phyloP scores from a whole-genome alignment of 139 green algal species.

The Tetradesmus lagerheimii region DNA sequence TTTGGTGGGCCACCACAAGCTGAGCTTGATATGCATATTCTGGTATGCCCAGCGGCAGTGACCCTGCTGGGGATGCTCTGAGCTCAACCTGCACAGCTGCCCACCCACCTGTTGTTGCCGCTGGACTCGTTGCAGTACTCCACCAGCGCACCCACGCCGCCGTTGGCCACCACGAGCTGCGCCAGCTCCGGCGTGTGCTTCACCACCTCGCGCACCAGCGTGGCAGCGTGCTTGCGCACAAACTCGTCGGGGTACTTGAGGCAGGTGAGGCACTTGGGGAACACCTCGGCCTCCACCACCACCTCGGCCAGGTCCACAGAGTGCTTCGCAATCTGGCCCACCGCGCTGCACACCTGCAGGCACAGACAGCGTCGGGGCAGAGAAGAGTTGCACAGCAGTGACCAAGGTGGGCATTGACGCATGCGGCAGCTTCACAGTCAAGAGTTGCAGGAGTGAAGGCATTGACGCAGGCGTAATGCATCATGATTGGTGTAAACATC shows the following conservation, averaged over 20 bases:
- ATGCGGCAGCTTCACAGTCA: not conserved
- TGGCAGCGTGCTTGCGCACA: conserved; percentile 87
- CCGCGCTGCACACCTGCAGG: conserved; percentile 78
- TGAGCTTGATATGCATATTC: too few species aligned
- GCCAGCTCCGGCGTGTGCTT: conserved; percentile 94
- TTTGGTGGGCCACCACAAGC: too few species aligned
- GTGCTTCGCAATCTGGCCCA: conserved; percentile 92
- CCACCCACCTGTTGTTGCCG: conserved; percentile 65
- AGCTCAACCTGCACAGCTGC: too few species aligned
- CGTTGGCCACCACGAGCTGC: conserved; percentile 88
- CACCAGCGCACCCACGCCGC: conserved; percentile 87
- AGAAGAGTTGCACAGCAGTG: too few species aligned
- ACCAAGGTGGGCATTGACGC: too few species aligned
- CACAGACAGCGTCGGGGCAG: too few species aligned
- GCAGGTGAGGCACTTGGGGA: conserved; percentile 90
- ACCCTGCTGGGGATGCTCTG: too few species aligned
- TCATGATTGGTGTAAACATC: not conserved
- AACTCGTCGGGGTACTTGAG: conserved; percentile 91
- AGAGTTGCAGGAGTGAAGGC: not conserved
- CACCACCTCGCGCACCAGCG: conserved; percentile 79
- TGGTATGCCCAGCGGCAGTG: too few species aligned
- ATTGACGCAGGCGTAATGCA: not conserved
- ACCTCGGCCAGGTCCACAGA: conserved; percentile 90
- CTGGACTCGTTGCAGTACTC: conserved; percentile 62
- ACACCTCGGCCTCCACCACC: conserved; percentile 91